Base-by-base conservation (phyloP, 225 moss, liverwort and hornwort genomes). In the Polytrichum formosum region DNA sequence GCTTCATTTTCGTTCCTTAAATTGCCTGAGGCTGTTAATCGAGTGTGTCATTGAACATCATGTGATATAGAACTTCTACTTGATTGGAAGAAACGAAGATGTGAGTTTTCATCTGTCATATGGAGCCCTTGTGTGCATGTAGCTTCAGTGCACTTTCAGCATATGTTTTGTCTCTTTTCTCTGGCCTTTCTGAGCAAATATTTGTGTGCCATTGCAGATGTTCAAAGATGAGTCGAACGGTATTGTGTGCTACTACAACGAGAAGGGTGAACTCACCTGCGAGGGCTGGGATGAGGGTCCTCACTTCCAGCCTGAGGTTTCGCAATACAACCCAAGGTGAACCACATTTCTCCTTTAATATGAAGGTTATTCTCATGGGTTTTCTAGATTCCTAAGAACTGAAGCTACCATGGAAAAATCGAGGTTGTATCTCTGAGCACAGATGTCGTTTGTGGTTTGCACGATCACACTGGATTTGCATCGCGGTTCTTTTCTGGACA, bases 251-350 rank as follows among this genome's bases (percentile, higher is more conserved):
- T 83, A 86, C 68, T 69, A 18, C 22, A 73, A 64, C 33, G 21
- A 58, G 62, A 28, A 68, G 1, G 86, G 86, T 54, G 86, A 86
- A 59, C 56, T 82, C n/a, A 83, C 75, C 23, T 86, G 86, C n/a
- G 83, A 86, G 63, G 86, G 86, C 7, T 66, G 64, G n/a, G 86
- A 86, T 54, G 86, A 86, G 73, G 86, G 86, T 25, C 82, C 82
- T 27, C 75, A 86, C 77, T 86, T 82, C 56, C 67, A 82, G 63
- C 80, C 85, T 21, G 82, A 85, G 20, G 79, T 75, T 2, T 83
- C 78, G 75, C 72, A 88, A 33, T 75, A 77, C 66, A 70, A 5
- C 21, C 20, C n/a, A n/a, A 61, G 61, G 23, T 61, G 25, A 25
- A 0, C 7, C 6, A 31, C 1, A 26, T 26, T 31, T 6, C 31